Evolutionary conservation across 1,284 basidiomycete genomes (phyloP).

Genomic region (Fomitopsis pinicola): DNA sequence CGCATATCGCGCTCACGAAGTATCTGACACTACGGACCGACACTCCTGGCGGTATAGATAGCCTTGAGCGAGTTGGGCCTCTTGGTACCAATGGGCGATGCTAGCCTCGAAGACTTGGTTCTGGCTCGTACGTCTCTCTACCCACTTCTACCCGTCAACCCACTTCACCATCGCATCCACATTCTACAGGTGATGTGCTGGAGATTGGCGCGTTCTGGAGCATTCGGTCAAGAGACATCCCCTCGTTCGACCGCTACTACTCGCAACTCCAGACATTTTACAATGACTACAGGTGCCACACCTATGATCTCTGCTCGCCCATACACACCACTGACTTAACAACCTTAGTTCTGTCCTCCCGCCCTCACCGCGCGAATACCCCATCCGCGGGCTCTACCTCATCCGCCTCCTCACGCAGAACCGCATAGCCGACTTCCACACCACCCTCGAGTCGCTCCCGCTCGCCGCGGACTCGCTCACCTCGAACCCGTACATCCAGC

Average conservation of each 20-base stretch:
- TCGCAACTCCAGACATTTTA: slow-evolving; percentile 92
- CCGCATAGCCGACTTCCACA: slow-evolving; percentile 97
- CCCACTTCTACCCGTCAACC: not conserved
- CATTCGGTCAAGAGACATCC: slow-evolving; percentile 82
- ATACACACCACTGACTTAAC: not conserved
- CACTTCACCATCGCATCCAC: not conserved
- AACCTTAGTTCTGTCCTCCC: slow-evolving; percentile 63
- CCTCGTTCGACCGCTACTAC: slow-evolving; percentile 94
- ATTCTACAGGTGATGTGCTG: slow-evolving; percentile 76
- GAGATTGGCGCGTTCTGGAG: slow-evolving; percentile 96
- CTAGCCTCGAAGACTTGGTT: slow-evolving; percentile 57
- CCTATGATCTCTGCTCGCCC: not conserved
- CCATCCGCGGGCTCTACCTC: slow-evolving; percentile 90
- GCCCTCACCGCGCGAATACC: slow-evolving; percentile 80
- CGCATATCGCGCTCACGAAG: too few relatives aligned
- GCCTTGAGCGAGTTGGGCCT: slow-evolving; percentile 76
- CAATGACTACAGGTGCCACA: slow-evolving; percentile 71
- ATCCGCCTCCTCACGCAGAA: slow-evolving; percentile 94
- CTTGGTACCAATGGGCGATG: slow-evolving; percentile 59
- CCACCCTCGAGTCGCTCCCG: slow-evolving; percentile 94
- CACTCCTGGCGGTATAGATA: slow-evolving; percentile 42
- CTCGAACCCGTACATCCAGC: slow-evolving; percentile 76
- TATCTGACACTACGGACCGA: too few relatives aligned
- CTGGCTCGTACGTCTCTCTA: slow-evolving; percentile 52
- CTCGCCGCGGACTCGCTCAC: slow-evolving; percentile 69